Evolutionary conservation across 2,329 filamentous ascomycete genomes (phyloP).

Genomic region (Penicillium glabrum): DNA sequence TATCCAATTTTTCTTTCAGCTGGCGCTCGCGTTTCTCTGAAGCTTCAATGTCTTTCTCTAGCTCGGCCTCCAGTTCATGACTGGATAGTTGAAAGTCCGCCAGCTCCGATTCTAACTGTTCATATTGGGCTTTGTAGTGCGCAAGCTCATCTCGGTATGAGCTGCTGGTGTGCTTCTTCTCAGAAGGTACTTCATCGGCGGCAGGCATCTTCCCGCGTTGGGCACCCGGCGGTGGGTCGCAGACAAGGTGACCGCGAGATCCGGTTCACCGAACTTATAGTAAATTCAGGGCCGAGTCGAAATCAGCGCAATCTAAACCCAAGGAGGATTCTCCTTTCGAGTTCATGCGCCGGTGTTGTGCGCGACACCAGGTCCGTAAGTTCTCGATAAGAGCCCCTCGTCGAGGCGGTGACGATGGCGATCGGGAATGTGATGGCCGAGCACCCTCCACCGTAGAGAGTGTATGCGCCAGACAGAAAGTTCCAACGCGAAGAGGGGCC

Average conservation of each 20-base stretch:
- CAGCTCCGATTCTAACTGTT: constrained; percentile 85
- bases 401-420: constrained; percentile 38
- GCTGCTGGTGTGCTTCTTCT: constrained; percentile 39
- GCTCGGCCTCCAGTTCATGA: constrained; percentile 87
- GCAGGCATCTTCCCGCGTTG: constrained; percentile 37
- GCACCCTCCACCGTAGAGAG: constrained; percentile 21
- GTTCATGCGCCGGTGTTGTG: constrained; percentile 11
- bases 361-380: neutral
- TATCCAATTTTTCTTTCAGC: constrained; percentile 83
- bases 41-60: constrained; percentile 94
- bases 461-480: constrained; percentile 1
- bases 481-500: neutral
- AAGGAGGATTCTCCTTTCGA: constrained; percentile 3
- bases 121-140: constrained; percentile 97
- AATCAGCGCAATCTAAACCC: neutral
- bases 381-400: constrained; percentile 31
- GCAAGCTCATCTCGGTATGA: constrained; percentile 71
- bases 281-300: neutral
- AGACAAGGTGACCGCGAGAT: constrained; percentile 9
- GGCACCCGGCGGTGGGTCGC: constrained; percentile 20
- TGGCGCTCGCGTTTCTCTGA: constrained; percentile 89
- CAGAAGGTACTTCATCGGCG: constrained; percentile 38
- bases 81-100: constrained; percentile 92
- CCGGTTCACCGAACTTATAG: neutral
- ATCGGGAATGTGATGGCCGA: constrained; percentile 17